Percentiles rank a stretch among this genome's conserved stretches.
Conservation (phyloP, 495 filamentous ascomycete species). For the Penicillium angulare region DNA sequence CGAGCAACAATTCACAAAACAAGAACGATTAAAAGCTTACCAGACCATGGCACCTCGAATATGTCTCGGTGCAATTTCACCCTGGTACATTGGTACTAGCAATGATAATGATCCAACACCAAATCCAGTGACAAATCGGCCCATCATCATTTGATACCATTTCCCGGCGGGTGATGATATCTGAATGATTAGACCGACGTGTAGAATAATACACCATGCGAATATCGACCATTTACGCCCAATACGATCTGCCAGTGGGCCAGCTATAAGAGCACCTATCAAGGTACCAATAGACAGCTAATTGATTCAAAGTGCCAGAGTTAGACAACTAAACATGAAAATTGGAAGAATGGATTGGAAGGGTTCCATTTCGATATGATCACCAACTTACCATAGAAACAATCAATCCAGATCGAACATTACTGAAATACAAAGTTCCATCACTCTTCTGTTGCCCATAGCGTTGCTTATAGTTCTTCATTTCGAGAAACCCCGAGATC, state of each 20-base stretch:
- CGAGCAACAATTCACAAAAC: neutral
- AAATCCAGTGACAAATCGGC: conserved; percentile 56
- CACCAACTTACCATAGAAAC: conserved; percentile 40
- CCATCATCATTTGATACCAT: conserved; percentile 53
- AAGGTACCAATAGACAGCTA: conserved; percentile 61
- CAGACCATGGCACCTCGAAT: conserved; percentile 66
- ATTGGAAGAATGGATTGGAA: too few relatives aligned
- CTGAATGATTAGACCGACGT: conserved; percentile 64
- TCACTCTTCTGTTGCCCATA: conserved; percentile 37
- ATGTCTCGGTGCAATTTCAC: conserved; percentile 59
- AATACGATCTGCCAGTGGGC: conserved; percentile 45
- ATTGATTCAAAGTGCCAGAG: too few relatives aligned
- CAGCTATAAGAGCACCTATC: conserved; percentile 61
- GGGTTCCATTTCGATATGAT: neutral
- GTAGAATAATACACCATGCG: conserved; percentile 57
- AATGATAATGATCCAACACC: conserved; percentile 69
- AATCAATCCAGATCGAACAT: conserved; percentile 52
- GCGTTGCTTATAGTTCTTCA: conserved; percentile 46
- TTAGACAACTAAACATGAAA: too few relatives aligned
- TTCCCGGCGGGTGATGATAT: conserved; percentile 49
- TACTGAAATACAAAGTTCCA: conserved; percentile 41
- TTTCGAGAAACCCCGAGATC: conserved; percentile 60
- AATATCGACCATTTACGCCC: conserved; percentile 50
- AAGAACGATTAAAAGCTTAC: conserved; percentile 26
- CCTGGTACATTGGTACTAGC: conserved; percentile 65